Conservation (phyloP, 169 alveolate species). For the Eimeria zaria region DNA sequence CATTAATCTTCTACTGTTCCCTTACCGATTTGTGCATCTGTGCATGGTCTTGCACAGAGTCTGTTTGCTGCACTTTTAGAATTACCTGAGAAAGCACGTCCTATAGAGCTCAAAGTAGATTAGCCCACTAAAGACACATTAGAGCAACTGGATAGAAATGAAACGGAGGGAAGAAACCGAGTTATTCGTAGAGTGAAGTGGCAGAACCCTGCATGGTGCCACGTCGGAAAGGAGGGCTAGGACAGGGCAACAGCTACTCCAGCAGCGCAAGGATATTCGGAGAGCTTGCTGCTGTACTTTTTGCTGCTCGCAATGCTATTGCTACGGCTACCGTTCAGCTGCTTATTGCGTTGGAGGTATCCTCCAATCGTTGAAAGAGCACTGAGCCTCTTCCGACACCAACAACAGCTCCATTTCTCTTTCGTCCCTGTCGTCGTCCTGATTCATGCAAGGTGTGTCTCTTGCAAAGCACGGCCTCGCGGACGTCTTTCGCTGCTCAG, state of each 20-base stretch:
- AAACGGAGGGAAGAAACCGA: not conserved
- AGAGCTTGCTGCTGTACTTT: not conserved
- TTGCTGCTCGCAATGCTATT: not conserved
- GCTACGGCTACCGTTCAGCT: not conserved
- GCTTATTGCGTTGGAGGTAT: not conserved
- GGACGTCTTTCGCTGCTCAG: not conserved
- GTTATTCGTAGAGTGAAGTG: not conserved
- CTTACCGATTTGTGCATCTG: not conserved
- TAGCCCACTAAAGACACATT: not conserved
- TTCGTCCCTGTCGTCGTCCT: slow-evolving; percentile 1
- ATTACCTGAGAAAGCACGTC: not conserved
- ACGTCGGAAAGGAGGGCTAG: not conserved
- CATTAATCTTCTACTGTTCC: not conserved
- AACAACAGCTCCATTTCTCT: not conserved
- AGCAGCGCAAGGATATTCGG: not conserved
- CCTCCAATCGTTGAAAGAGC: slow-evolving; percentile 8
- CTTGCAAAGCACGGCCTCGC: not conserved
- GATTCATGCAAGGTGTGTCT: not conserved
- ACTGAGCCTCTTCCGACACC: not conserved
- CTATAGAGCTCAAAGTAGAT: not conserved
- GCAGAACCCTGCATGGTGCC: not conserved
- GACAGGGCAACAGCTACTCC: not conserved
- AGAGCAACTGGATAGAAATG: not conserved
- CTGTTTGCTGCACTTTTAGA: not conserved
- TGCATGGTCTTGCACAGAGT: not conserved